Conservation (phyloP, 257 asterid species). For the Nicotiana paniculata region DNA sequence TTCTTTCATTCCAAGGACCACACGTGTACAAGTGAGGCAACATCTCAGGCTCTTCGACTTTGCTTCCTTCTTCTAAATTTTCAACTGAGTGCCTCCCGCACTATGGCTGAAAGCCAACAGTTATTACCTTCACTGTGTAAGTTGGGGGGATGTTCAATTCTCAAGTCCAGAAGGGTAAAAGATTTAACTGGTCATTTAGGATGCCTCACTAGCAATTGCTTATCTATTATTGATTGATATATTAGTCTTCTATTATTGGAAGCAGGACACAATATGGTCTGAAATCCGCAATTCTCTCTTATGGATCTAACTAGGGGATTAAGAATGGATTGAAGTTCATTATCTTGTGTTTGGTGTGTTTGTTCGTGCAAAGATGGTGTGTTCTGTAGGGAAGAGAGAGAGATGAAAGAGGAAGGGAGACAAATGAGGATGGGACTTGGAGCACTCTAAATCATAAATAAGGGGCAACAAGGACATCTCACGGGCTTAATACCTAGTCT, state of each 20-base stretch:
- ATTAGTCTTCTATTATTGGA: not conserved
- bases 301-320: not conserved
- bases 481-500: not conserved
- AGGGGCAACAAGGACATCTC: not conserved
- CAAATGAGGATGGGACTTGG: not conserved
- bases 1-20: slow-evolving; percentile 5
- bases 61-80: not conserved
- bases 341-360: not conserved
- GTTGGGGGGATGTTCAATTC: not conserved
- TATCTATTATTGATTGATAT: not conserved
- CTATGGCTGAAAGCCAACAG: not conserved
- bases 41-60: not conserved
- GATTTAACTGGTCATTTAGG: not conserved
- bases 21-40: not conserved
- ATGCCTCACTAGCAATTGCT: not conserved
- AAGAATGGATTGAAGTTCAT: slow-evolving; percentile 4
- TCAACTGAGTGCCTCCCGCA: not conserved
- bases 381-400: not conserved
- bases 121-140: not conserved
- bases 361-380: not conserved
- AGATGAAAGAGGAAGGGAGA: not conserved
- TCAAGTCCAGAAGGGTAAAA: not conserved
- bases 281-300: not conserved
- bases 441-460: not conserved
- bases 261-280: not conserved